A percentile compares a stretch with the other conserved stretches of the same genome.
Evolutionary conservation across 768 basidiomycete species (phyloP).

Genomic region (Boletus edulis): DNA sequence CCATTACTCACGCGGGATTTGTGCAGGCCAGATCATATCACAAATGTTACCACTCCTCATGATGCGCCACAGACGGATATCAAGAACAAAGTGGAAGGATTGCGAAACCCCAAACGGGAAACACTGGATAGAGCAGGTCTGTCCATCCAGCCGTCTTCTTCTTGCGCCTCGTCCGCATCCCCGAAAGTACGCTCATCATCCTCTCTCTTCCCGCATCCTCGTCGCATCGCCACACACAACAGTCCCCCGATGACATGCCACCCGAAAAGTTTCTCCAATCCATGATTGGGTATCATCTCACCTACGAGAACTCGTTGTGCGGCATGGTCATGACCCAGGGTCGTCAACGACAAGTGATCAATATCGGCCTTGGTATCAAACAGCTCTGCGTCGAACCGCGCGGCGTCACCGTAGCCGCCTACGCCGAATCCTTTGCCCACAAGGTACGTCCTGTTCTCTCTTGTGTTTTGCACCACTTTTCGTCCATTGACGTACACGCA

Average conservation of each 20-base stretch:
- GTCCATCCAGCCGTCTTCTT: slow-evolving; percentile 12
- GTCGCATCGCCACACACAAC: neutral
- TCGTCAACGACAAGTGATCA: slow-evolving; percentile 67
- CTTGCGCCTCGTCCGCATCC: neutral
- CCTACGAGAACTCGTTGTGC: slow-evolving; percentile 64
- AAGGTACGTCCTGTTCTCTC: slow-evolving; percentile 44
- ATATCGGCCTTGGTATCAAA: slow-evolving; percentile 80
- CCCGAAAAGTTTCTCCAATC: slow-evolving; percentile 65
- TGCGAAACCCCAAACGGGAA: slow-evolving; percentile 59
- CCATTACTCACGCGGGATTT: neutral
- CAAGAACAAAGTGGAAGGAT: slow-evolving; percentile 72
- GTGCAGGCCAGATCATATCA: slow-evolving; percentile 64
- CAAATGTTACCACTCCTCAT: slow-evolving; percentile 77
- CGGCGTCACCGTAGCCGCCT: slow-evolving; percentile 57
- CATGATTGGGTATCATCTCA: slow-evolving; percentile 78
- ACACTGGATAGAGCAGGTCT: slow-evolving; percentile 80
- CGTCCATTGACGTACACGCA: neutral
- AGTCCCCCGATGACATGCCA: slow-evolving; percentile 60
- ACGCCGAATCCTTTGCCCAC: slow-evolving; percentile 70
- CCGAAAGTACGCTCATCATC: neutral
- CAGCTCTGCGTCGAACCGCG: slow-evolving; percentile 61
- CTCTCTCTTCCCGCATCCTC: neutral
- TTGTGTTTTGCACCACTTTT: no score
- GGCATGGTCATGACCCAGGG: slow-evolving; percentile 90
- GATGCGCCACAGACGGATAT: slow-evolving; percentile 83